Conservation (phyloP, 371 early-diverging fungal species). For the Nosema muscidifuracis region DNA sequence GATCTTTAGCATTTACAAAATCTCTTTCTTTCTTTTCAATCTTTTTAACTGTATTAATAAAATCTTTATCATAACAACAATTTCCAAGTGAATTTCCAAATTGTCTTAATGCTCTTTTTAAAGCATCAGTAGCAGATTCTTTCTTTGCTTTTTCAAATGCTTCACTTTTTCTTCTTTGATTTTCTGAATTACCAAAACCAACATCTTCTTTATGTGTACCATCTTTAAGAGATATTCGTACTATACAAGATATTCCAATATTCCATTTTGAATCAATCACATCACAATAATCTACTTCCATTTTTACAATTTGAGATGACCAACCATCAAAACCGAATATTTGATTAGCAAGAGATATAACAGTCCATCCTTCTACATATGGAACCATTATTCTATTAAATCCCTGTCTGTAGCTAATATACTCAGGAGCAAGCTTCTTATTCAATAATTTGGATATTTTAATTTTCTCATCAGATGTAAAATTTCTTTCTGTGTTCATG, state of each 20-base stretch:
- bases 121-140: constrained; percentile 85
- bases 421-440: constrained; percentile 67
- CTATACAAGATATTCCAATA: constrained; percentile 72
- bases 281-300: constrained; percentile 72
- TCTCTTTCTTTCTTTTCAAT: constrained; percentile 25
- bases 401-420: constrained; percentile 62
- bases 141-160: constrained; percentile 90
- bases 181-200: constrained; percentile 77
- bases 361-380: constrained; percentile 83
- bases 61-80: constrained; percentile 84
- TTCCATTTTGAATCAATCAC: constrained; percentile 64
- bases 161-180: constrained; percentile 69
- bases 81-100: constrained; percentile 90
- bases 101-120: constrained; percentile 78
- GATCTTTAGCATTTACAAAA: constrained; percentile 23
- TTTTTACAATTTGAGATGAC: constrained; percentile 71
- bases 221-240: constrained; percentile 79
- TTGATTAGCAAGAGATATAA: constrained; percentile 81
- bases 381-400: constrained; percentile 64
- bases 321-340: constrained; percentile 96
- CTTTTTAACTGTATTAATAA: constrained; percentile 65
- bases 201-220: constrained; percentile 84
- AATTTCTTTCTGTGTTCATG: constrained; percentile 2
- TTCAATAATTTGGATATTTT: constrained; percentile 51
- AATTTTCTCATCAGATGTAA: constrained; percentile 17